These are phyloP conservation scores for Wickerhamiella azyma DNA, from an alignment of 805 yeast genomes.

Conservation along the genomic window DNA sequence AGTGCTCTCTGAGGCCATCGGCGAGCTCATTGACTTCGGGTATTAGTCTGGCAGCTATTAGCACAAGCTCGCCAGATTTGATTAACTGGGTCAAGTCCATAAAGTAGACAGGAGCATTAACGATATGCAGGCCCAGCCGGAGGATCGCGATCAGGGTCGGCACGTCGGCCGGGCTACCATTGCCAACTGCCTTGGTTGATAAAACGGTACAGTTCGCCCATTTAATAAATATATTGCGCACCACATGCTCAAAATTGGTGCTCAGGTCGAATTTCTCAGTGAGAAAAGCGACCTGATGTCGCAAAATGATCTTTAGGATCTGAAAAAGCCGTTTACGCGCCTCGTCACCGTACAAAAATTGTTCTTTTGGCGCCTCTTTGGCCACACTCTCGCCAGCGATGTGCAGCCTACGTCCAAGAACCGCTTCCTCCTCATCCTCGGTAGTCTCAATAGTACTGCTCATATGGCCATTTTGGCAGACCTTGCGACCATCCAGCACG, in stretches of 20 bases:
- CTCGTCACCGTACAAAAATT: conserved; percentile 9
- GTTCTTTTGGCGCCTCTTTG: conserved; percentile 1
- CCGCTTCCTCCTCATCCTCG: conserved; percentile 30
- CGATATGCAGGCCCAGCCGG: conserved; percentile 16
- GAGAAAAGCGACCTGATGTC: conserved; percentile 10
- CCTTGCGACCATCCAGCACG: conserved; percentile 57
- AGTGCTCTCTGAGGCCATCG: neutral
- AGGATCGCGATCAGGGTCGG: conserved; percentile 23
- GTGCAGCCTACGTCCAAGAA: conserved; percentile 21
- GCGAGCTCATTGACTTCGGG: neutral
- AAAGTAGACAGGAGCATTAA: conserved; percentile 18
- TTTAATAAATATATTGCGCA: conserved; percentile 11
- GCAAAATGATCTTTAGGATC: conserved; percentile 11
- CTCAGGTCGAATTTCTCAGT: conserved; percentile 1
- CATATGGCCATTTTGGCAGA: conserved; percentile 87
- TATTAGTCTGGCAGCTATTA: conserved; percentile 9
- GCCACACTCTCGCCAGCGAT: neutral
- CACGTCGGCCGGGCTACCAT: neutral
- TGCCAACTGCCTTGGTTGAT: conserved; percentile 3
- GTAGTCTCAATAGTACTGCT: conserved; percentile 50
- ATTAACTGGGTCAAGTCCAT: conserved; percentile 21
- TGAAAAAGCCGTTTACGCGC: conserved; percentile 3
- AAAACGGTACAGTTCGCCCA: conserved; percentile 1
- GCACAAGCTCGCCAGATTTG: conserved; percentile 23
- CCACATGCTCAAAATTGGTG: conserved; percentile 2